Evolutionary conservation across 441 rosid species (phyloP).

Genomic region (Gossypium gossypioides): DNA sequence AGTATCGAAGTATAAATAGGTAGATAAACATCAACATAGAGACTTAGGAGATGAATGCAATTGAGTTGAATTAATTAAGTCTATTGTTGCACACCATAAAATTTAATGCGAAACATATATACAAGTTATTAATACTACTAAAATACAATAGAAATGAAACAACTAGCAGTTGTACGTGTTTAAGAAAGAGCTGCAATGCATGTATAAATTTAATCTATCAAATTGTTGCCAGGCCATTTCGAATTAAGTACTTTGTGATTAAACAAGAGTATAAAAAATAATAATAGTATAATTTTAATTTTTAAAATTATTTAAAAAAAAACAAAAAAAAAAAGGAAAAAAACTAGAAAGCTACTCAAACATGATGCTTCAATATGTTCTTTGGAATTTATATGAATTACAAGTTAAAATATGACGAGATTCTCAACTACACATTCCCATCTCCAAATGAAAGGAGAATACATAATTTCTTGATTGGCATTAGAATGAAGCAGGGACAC

Average conservation of each 20-base stretch:
- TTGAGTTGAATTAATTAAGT: slow-evolving; percentile 2
- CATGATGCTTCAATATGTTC: neutral
- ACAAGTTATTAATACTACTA: neutral
- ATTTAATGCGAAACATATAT: neutral
- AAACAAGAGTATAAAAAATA: neutral
- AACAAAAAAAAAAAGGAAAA: neutral
- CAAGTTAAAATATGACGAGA: neutral
- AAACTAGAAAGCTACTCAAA: neutral
- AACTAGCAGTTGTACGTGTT: neutral
- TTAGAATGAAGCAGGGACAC: neutral
- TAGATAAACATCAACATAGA: neutral
- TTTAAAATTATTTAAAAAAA: neutral
- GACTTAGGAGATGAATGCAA: neutral
- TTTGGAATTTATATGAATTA: neutral
- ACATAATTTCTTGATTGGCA: neutral
- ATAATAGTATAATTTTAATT: neutral
- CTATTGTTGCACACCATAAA: neutral
- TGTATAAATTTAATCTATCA: neutral
- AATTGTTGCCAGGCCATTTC: neutral
- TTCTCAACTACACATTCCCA: neutral
- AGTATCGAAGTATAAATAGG: neutral
- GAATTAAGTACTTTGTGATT: neutral
- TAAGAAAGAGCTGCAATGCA: neutral
- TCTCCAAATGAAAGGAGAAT: neutral
- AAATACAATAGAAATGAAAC: neutral